These are phyloP conservation scores for Penicillium hesseltinei DNA, from an alignment of 2,329 filamentous ascomycete species.

Conservation along the genomic window DNA sequence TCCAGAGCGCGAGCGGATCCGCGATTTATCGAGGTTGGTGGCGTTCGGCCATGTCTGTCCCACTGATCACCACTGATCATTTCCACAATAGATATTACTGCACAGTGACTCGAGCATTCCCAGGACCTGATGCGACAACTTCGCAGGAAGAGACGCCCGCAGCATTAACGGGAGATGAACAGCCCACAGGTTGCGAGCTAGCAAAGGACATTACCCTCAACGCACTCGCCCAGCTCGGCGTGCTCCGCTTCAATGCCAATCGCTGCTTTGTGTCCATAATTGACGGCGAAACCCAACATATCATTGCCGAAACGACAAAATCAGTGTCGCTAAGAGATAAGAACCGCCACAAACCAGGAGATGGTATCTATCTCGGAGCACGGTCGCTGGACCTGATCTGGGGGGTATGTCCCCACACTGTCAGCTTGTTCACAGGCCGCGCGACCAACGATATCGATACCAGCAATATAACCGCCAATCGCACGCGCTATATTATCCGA, in stretches of 20 bases:
- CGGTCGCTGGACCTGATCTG: conserved; percentile 18
- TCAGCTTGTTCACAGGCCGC: conserved; percentile 19
- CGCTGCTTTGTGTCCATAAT: conserved; percentile 55
- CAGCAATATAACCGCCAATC: conserved; percentile 22
- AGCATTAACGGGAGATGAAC: conserved; percentile 12
- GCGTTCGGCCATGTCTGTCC: not conserved
- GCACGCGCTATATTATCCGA: conserved; percentile 34
- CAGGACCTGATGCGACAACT: not conserved
- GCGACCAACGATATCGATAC: conserved; percentile 13
- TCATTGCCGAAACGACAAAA: conserved; percentile 53
- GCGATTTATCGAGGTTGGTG: conserved; percentile 19
- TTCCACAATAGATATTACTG: conserved; percentile 19
- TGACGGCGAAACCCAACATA: conserved; percentile 48
- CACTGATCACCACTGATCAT: conserved; percentile 3
- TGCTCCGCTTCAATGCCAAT: conserved; percentile 45
- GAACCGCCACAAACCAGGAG: conserved; percentile 21
- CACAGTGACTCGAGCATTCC: not conserved
- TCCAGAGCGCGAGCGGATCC: conserved; percentile 18
- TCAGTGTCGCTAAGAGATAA: conserved; percentile 40
- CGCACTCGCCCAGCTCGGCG: conserved; percentile 52
- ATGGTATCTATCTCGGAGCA: conserved; percentile 32
- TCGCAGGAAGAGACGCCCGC: not conserved
- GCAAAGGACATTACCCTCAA: conserved; percentile 43
- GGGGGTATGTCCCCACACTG: conserved; percentile 17
- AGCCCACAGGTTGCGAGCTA: conserved; percentile 2